These are phyloP conservation scores for Cladosporium sp. DNA, from an alignment of 2,329 filamentous ascomycete species.

Conservation along the genomic window DNA sequence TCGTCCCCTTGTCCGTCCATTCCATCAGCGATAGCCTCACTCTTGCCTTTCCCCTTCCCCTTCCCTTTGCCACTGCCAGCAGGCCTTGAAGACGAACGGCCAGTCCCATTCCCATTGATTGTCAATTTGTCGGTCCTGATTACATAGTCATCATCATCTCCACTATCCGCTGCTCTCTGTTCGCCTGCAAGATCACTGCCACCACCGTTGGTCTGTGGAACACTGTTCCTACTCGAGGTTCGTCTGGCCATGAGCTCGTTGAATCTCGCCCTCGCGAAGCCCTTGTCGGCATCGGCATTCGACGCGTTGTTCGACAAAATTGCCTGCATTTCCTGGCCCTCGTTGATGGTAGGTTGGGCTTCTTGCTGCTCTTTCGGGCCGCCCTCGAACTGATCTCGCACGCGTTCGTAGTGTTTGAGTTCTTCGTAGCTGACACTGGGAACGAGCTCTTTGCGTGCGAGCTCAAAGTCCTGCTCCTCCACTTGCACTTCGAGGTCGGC, in stretches of 20 bases:
- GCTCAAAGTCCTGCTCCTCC: constrained; percentile 78
- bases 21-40: constrained; percentile 36
- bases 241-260: constrained; percentile 10
- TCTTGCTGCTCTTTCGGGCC: constrained; percentile 42
- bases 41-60: constrained; percentile 34
- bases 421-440: constrained; percentile 91
- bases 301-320: background rate
- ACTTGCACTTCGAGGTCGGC: constrained; percentile 86
- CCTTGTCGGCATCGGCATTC: constrained; percentile 3
- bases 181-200: background rate
- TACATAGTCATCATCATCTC: constrained; percentile 38
- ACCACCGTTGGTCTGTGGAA: background rate
- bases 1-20: constrained; percentile 37
- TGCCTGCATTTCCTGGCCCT: constrained; percentile 1
- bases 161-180: background rate
- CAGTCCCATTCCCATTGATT: constrained; percentile 20
- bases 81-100: no score
- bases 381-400: constrained; percentile 78
- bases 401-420: constrained; percentile 81
- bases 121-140: constrained; percentile 35
- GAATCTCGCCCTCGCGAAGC: constrained; percentile 5
- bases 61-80: constrained; percentile 25
- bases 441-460: constrained; percentile 79
- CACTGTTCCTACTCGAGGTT: background rate
- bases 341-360: constrained; percentile 16